Evolutionary conservation across 495 filamentous ascomycete species (phyloP).

Genomic region (Neurospora terricola): DNA sequence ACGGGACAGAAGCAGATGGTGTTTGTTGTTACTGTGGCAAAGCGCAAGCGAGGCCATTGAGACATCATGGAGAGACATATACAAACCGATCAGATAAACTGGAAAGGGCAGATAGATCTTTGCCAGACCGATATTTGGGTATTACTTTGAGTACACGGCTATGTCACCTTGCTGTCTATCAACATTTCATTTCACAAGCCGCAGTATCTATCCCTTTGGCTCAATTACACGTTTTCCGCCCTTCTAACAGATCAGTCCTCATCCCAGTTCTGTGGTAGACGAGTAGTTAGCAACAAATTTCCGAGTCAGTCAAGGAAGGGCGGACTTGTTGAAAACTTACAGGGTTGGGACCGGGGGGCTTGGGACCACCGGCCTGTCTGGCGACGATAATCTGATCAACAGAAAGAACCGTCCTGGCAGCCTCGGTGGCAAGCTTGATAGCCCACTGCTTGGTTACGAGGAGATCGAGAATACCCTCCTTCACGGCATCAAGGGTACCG

Average conservation of each 20-base stretch:
- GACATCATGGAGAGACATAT: not conserved
- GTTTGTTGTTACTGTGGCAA: not conserved
- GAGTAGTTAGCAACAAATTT: not conserved
- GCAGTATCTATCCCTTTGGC: not conserved
- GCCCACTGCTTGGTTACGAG: conserved; percentile 89
- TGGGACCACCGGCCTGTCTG: conserved; percentile 92
- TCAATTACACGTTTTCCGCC: not conserved
- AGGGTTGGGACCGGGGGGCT: conserved; percentile 86
- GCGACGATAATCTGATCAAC: conserved; percentile 99
- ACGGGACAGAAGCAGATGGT: too few species aligned
- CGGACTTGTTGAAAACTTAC: not conserved
- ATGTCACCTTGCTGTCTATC: not conserved
- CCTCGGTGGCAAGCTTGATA: conserved; percentile 91
- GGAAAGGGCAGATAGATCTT: not conserved
- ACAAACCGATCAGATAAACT: not conserved
- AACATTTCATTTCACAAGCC: not conserved
- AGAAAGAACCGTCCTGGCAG: conserved; percentile 85
- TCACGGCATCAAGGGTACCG: conserved; percentile 77
- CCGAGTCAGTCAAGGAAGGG: not conserved
- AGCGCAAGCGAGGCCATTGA: too few species aligned
- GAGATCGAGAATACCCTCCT: conserved; percentile 88
- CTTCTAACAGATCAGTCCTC: conserved; percentile 56
- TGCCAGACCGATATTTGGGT: not conserved
- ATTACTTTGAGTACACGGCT: not conserved
- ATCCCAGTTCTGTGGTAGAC: conserved; percentile 67